Conservation (phyloP, 148 eudicot species). For the Vaccinium myrtillus region DNA sequence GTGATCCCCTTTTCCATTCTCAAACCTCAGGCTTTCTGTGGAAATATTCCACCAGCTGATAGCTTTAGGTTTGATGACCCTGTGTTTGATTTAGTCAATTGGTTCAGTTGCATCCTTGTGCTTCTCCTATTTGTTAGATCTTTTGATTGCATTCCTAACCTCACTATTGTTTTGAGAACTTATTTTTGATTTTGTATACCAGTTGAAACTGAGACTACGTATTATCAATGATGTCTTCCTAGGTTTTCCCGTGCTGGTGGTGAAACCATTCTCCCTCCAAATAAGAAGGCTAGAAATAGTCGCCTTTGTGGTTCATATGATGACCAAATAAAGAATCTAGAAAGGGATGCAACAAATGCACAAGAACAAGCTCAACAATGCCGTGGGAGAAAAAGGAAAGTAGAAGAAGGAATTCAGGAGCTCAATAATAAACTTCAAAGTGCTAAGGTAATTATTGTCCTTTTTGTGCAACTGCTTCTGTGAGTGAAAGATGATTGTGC, state of each 20-base stretch:
- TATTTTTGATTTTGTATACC: background rate
- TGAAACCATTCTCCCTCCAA: constrained; percentile 85
- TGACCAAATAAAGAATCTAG: constrained; percentile 61
- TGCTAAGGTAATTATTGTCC: constrained; percentile 52
- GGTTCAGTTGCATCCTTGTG: background rate
- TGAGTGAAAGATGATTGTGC: background rate
- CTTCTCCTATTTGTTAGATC: background rate
- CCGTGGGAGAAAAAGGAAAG: constrained; percentile 50
- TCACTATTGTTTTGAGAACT: background rate
- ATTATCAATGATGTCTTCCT: constrained; percentile 5
- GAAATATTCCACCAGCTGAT: background rate
- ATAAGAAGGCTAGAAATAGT: constrained; percentile 48
- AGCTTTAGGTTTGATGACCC: background rate
- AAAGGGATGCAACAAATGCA: constrained; percentile 42
- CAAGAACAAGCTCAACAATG: constrained; percentile 43
- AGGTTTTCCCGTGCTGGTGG: constrained; percentile 93
- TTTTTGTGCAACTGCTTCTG: background rate
- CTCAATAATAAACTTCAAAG: constrained; percentile 33
- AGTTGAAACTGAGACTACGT: background rate
- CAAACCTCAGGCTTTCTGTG: background rate
- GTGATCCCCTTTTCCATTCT: background rate
- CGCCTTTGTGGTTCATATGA: constrained; percentile 86
- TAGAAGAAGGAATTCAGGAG: constrained; percentile 44
- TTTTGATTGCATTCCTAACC: background rate
- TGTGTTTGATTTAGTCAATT: background rate